These are phyloP conservation scores for Umbilicus rupestris DNA, from an alignment of 164 flowering plant genomes.

Conservation along the genomic window DNA sequence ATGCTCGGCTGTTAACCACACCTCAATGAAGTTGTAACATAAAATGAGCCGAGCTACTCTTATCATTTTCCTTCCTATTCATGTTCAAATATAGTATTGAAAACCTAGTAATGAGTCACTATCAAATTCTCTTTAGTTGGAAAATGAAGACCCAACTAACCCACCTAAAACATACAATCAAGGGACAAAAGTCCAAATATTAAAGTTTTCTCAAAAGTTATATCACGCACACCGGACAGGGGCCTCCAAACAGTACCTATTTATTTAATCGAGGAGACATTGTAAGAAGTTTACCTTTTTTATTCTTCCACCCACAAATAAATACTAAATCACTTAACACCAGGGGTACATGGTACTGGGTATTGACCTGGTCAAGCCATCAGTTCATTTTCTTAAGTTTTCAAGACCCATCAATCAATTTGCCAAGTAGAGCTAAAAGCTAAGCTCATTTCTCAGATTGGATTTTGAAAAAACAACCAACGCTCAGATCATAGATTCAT, in stretches of 20 bases:
- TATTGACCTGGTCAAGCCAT: neutral
- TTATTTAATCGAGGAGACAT: neutral
- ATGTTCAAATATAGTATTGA: neutral
- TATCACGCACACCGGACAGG: neutral
- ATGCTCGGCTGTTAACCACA: no score
- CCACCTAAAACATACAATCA: slow-evolving; percentile 3
- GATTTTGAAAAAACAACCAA: no score
- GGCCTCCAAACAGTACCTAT: no score
- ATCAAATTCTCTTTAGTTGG: slow-evolving; percentile 6
- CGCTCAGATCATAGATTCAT: neutral
- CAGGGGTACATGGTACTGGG: neutral
- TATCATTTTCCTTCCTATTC: neutral
- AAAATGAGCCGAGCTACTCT: no score
- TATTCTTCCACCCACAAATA: neutral
- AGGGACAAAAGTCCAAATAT: neutral
- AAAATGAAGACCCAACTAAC: neutral
- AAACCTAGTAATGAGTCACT: neutral
- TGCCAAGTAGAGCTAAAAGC: neutral
- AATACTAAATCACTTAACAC: neutral
- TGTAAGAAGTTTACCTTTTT: neutral
- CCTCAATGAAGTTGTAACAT: no score
- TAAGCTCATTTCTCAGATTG: neutral
- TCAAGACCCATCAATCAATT: neutral
- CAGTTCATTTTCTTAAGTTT: neutral
- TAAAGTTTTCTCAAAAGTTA: neutral